These are phyloP conservation scores for Diplodia seriata DNA, from an alignment of 2,329 filamentous ascomycete species.

Conservation along the genomic window DNA sequence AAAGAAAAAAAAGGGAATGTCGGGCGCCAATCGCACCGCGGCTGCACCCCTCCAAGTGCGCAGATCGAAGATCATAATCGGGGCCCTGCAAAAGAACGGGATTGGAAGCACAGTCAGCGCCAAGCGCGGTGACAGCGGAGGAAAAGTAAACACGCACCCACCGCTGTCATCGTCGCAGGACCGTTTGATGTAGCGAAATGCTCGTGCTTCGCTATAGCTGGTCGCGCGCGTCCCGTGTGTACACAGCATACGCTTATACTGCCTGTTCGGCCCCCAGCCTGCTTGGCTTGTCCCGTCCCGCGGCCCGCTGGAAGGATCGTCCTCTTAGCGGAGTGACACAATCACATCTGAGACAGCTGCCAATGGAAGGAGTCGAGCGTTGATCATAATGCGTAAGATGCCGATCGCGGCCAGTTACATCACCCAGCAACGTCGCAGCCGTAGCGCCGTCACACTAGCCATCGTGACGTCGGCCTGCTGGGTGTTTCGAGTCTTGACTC, in stretches of 20 bases:
- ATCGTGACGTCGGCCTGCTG: not conserved
- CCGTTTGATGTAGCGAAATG: slow-evolving; percentile 12
- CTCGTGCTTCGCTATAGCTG: slow-evolving; percentile 1
- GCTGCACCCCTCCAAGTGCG: not conserved
- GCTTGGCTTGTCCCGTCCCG: slow-evolving; percentile 12
- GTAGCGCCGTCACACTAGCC: slow-evolving; percentile 13
- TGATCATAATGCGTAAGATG: slow-evolving; percentile 24
- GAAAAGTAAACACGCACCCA: slow-evolving; percentile 19
- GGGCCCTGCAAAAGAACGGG: not conserved
- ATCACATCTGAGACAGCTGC: slow-evolving; percentile 7
- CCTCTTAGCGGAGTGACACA: slow-evolving; percentile 11
- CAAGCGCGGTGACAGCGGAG: slow-evolving; percentile 4
- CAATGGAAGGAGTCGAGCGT: not conserved
- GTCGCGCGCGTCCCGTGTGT: not conserved
- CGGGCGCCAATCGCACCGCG: slow-evolving; percentile 11
- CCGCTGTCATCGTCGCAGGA: not conserved
- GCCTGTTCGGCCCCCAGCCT: not conserved
- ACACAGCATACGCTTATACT: slow-evolving; percentile 7
- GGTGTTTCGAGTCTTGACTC: not conserved
- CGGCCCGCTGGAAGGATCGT: slow-evolving; percentile 19
- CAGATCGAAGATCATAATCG: slow-evolving; percentile 16
- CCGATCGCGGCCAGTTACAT: slow-evolving; percentile 13
- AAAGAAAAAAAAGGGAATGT: slow-evolving; percentile 8
- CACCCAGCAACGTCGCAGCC: slow-evolving; percentile 5
- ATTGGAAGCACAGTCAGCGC: slow-evolving; percentile 24